Evolutionary conservation across 345 rosid genomes (phyloP).

Genomic region (Odontarrhena argentea): DNA sequence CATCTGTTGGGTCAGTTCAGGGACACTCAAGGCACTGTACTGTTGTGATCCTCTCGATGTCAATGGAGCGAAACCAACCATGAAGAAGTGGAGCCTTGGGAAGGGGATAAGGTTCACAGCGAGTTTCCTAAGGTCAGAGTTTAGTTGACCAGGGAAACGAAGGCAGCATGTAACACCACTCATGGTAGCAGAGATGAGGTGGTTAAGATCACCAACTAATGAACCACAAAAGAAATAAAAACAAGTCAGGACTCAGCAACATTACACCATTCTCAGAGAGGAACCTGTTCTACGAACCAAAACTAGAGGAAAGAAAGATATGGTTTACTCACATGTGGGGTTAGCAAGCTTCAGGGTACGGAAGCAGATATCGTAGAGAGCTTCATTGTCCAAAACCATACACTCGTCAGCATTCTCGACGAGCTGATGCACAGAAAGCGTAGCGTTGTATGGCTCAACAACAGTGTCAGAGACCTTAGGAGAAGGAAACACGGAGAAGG

Average conservation of each 20-base stretch:
- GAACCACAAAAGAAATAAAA: conserved; percentile 3
- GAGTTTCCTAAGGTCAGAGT: conserved; percentile 48
- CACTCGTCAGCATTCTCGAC: conserved; percentile 49
- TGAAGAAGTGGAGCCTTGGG: conserved; percentile 49
- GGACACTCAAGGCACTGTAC: conserved; percentile 48
- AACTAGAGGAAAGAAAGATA: not conserved
- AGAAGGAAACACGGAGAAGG: conserved; percentile 47
- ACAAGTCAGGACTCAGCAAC: conserved; percentile 29
- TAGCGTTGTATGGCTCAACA: conserved; percentile 51
- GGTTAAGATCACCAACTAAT: conserved; percentile 49
- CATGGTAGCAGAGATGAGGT: conserved; percentile 49
- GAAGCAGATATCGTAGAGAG: conserved; percentile 50
- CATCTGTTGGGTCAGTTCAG: conserved; percentile 48
- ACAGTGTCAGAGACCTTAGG: conserved; percentile 52
- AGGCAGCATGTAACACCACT: conserved; percentile 51
- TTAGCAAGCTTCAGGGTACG: conserved; percentile 47
- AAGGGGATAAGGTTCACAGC: conserved; percentile 47
- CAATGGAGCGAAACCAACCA: conserved; percentile 49
- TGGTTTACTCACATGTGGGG: conserved; percentile 41
- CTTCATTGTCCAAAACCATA: conserved; percentile 49
- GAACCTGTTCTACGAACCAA: not conserved
- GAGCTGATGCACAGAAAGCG: conserved; percentile 48
- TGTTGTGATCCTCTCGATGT: conserved; percentile 49
- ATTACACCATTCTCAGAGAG: not conserved
- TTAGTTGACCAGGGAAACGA: conserved; percentile 49